phyloP scores from a whole-genome alignment of 2,329 filamentous ascomycete species.

The Cordyceps farinosa region DNA sequence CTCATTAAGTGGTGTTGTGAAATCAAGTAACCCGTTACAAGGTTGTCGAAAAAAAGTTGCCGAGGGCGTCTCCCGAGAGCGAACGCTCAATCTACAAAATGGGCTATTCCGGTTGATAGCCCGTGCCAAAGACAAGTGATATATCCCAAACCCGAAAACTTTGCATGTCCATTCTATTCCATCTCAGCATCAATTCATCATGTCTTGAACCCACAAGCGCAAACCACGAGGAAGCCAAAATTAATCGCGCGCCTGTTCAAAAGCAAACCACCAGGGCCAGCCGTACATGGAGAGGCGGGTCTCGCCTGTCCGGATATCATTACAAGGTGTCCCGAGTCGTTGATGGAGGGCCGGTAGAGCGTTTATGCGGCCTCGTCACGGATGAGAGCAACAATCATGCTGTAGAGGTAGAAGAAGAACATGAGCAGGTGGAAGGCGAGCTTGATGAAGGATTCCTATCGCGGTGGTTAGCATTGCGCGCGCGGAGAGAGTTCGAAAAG shows the following conservation, averaged over 20 bases:
- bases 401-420: conserved; percentile 99
- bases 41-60: neutral
- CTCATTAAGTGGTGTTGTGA: conserved; percentile 10
- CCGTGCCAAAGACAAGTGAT: conserved; percentile 27
- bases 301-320: conserved; percentile 17
- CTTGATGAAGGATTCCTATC: conserved; percentile 96
- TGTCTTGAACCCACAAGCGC: conserved; percentile 10
- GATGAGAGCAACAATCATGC: conserved; percentile 96
- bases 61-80: conserved; percentile 15
- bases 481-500: neutral
- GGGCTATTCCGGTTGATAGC: conserved; percentile 25
- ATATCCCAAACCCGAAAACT: conserved; percentile 25
- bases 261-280: conserved; percentile 7
- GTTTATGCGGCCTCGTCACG: conserved; percentile 83
- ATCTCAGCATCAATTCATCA: conserved; percentile 15
- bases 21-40: neutral
- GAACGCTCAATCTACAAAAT: conserved; percentile 22
- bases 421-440: conserved; percentile 97
- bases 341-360: neutral
- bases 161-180: conserved; percentile 27
- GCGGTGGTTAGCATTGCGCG: conserved; percentile 23
- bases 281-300: conserved; percentile 8
- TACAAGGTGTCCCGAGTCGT: conserved; percentile 15
- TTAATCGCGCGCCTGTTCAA: conserved; percentile 14
- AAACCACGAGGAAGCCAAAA: conserved; percentile 11